Base-by-base conservation (phyloP, 169 alveolate species). In the Plasmodium gaboni region DNA sequence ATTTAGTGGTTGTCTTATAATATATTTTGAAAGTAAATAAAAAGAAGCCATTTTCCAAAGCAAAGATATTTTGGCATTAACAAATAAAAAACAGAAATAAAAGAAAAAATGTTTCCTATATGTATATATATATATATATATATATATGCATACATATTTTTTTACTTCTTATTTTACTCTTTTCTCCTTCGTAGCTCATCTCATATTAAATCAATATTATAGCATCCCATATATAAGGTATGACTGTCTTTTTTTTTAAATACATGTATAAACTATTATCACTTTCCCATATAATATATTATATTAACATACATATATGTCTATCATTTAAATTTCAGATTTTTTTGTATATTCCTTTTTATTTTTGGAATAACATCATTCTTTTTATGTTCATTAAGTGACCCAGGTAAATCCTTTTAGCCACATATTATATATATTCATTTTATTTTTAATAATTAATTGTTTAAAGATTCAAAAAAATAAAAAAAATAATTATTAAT, bases 11-110 rank as follows among this genome's bases (percentile, higher is more conserved):
- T 61, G 55, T 76, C 48, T 76, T 53, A 76, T 76, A 42, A 61
- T 76, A 28, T 46, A 22, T 64, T 63, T 76, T 64, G 68, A 76
- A 8, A 46, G 88, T 76, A 63, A 50, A 74, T 76, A 76, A 63
- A 63, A 76, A 55, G 64, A 55, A 55, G 64, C 22, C 22, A 55
- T 55, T n/a, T 2, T 55, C 1, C 15, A 55, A 12, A 55, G 22
- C 22, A 55, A 55, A 55, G 17, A 55, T n/a, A 53, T n/a, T 53
- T 53, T 53, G 24, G 9, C 19, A 53, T 53, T 53, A 5, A 32
- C 44, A 61, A 61, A 17, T 22, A 13, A 0, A 60, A 17, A 24
- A 60, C 0, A 12, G 0, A 59, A 24, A 17, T n/a, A 59, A 59
- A 59, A 59, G 6, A 53, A 50, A 53, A 53, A 53, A 53, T 0